phyloP scores from a whole-genome alignment of 768 basidiomycete genomes.

The Boletus subparvulus region DNA sequence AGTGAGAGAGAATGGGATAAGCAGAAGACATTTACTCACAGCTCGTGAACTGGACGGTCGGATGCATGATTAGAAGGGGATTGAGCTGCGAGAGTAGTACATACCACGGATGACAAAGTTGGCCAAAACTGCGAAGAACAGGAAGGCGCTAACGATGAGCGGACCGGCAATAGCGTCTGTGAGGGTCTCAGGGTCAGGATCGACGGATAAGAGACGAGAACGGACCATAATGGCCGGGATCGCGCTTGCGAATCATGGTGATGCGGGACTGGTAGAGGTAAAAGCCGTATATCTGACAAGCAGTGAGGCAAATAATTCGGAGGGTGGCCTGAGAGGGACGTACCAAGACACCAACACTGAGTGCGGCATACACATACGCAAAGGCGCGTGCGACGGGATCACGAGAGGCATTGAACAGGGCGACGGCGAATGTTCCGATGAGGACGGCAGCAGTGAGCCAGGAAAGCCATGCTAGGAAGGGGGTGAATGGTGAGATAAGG shows the following conservation, averaged over 20 bases:
- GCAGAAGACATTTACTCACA: constrained; percentile 40
- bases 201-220: constrained; percentile 17
- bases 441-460: constrained; percentile 88
- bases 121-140: constrained; percentile 84
- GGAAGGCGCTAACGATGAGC: constrained; percentile 70
- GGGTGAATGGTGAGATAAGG: constrained; percentile 1
- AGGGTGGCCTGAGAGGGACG: neutral
- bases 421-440: constrained; percentile 80
- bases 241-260: constrained; percentile 85
- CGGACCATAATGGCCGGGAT: constrained; percentile 86
- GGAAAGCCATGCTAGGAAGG: constrained; percentile 75
- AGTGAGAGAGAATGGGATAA: neutral
- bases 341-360: constrained; percentile 73
- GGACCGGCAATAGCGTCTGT: constrained; percentile 84
- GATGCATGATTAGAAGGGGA: constrained; percentile 5
- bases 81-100: constrained; percentile 23
- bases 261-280: constrained; percentile 83
- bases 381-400: constrained; percentile 65
- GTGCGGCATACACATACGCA: constrained; percentile 77
- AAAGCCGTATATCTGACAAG: constrained; percentile 76
- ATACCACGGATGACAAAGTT: constrained; percentile 88
- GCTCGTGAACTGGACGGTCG: constrained; percentile 49
- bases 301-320: neutral
- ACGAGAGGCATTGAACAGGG: constrained; percentile 83
- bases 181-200: neutral